Conservation (phyloP, 192 early-diverging fungal genomes). For the Coemansia sp. region DNA sequence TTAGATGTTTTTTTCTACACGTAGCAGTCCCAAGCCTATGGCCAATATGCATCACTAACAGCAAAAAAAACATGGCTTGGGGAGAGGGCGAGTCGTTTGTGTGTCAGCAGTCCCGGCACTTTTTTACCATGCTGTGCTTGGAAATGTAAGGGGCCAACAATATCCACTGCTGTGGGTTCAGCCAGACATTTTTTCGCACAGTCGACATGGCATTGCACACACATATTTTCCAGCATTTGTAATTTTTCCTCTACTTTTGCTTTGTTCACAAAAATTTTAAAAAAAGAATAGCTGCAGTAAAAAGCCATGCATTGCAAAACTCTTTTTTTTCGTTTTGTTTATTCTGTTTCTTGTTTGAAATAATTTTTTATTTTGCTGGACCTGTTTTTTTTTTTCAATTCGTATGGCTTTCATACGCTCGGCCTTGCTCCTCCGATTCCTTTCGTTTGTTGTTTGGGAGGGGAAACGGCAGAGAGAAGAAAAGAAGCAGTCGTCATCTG, state of each 20-base stretch:
- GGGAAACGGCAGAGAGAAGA: not conserved
- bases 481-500: not conserved
- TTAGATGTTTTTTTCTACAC: not conserved
- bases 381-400: not conserved
- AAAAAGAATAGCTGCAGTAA: not conserved
- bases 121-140: not conserved
- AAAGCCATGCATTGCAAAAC: not conserved
- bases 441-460: not conserved
- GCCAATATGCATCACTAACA: not conserved
- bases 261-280: not conserved
- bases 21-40: not conserved
- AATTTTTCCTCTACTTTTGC: not conserved
- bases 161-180: conserved; percentile 8
- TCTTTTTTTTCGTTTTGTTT: not conserved
- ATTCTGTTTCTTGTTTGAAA: not conserved
- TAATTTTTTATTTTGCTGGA: not conserved
- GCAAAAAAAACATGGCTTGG: not conserved
- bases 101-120: conserved; percentile 1
- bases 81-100: not conserved
- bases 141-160: conserved; percentile 3
- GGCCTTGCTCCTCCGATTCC: not conserved
- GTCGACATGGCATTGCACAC: conserved; percentile 3
- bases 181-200: not conserved
- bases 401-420: not conserved
- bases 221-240: not conserved